Evolutionary conservation across 2,329 filamentous ascomycete species (phyloP), one percentile per base, ranked within the genome.

Genomic region (Penicillium sclerotiorum): DNA sequence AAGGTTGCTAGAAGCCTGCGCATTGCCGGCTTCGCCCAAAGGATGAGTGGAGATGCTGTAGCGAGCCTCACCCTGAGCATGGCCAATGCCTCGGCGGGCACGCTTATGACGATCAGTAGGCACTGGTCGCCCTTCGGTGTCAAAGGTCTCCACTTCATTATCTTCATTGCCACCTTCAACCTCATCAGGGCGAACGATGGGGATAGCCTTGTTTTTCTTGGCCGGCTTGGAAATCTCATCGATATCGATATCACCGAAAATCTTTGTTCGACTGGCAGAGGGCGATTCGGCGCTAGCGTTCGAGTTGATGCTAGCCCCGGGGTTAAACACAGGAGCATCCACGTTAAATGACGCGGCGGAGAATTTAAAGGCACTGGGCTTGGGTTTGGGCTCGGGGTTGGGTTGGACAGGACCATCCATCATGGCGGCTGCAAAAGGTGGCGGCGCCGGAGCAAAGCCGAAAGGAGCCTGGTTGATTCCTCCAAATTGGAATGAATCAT

Each of bases 121-220:
- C n/a, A 77, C 78, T 17, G 81, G 70, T 21, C 84, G 82, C 13
- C 85, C 85, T 53, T 86, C 79, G 3, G 80, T 77, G 52, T 84
- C 82, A 50, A 87, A 79, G 8, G 70, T 64, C 7, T 21, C 22
- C 13, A 69, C 70, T 17, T 73, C 65, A 22, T 66, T 64, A 48
- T 64, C 62, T 38, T 68, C 65, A 22, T 66, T 62, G 41, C 70
- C 70, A 55, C 75, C 69, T 58, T 77, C 75, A 50, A 56, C 72
- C 60, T 77, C 84, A 49, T 84, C 78, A 1, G 89, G 88, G 32
- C 79, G 80, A 8, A 93, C 73, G 55, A 96, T 95, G 0, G 91
- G 88, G 47, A 96, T 82, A 8, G 90, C 90, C 73, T 94, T 96
- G 4, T 86, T 89, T 60, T 84, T 85, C 72, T 88, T 90, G 1